Conservation (phyloP, 768 basidiomycete genomes). For the Thelephora aurantiotincta region DNA sequence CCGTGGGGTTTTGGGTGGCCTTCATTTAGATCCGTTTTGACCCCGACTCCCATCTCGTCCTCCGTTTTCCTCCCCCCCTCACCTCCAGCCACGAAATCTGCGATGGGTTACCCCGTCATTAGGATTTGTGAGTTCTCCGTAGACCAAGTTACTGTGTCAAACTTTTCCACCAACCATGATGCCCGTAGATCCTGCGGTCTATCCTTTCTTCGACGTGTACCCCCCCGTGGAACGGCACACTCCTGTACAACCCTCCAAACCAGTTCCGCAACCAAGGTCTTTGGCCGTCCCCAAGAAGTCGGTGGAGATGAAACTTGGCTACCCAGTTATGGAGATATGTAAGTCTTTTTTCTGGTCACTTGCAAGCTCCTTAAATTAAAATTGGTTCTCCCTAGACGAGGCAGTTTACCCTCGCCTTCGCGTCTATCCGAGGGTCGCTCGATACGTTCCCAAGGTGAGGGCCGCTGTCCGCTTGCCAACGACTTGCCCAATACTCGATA, state of each 20-base stretch:
- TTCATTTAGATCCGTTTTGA: neutral
- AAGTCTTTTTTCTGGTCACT: slow-evolving; percentile 6
- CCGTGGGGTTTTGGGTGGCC: neutral
- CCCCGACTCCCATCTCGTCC: neutral
- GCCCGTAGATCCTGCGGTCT: slow-evolving; percentile 22
- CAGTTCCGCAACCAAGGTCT: neutral
- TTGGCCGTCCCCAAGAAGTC: neutral
- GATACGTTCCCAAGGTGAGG: neutral
- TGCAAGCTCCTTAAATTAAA: slow-evolving; percentile 1
- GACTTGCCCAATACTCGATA: slow-evolving; percentile 8
- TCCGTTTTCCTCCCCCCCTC: neutral
- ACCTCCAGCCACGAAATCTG: neutral
- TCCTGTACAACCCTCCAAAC: neutral
- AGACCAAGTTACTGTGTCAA: neutral
- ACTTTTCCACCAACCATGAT: neutral
- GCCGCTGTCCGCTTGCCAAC: neutral
- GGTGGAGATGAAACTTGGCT: neutral
- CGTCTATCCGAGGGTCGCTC: slow-evolving; percentile 11
- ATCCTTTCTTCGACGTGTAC: slow-evolving; percentile 14
- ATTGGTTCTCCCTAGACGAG: slow-evolving; percentile 8
- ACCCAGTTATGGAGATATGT: neutral
- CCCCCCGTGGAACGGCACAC: neutral
- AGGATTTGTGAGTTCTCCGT: slow-evolving; percentile 6
- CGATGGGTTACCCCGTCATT: slow-evolving; percentile 4
- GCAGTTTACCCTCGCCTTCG: slow-evolving; percentile 15